phyloP scores from a whole-genome alignment of 139 green algal genomes.

The Chlorella sp. region DNA sequence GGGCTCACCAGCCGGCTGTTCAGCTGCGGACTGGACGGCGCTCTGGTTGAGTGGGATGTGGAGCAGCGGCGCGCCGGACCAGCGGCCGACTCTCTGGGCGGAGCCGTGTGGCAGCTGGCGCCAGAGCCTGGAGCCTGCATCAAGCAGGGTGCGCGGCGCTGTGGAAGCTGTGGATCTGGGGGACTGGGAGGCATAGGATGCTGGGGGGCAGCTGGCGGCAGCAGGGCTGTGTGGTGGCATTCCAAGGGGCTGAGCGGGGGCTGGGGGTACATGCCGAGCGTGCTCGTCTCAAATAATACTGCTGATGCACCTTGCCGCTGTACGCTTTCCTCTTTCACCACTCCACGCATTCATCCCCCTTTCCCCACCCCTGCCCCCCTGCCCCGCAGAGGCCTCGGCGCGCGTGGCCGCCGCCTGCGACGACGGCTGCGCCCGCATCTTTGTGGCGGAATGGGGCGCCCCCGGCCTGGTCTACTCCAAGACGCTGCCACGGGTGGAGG shows the following conservation, averaged over 20 bases:
- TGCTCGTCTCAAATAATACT: no score
- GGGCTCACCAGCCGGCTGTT: conserved; percentile 64
- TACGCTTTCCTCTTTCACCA: no score
- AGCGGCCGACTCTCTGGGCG: conserved; percentile 79
- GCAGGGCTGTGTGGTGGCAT: no score
- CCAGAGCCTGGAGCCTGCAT: conserved; percentile 54
- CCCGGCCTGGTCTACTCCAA: conserved; percentile 57
- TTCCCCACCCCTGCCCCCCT: no score
- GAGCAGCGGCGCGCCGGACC: not conserved
- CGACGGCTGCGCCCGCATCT: conserved; percentile 89
- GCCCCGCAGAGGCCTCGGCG: not conserved
- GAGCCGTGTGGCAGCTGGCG: conserved; percentile 86
- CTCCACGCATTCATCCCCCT: no score
- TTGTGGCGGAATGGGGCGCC: conserved; percentile 62
- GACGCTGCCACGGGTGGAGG: conserved; percentile 67
- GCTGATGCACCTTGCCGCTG: no score
- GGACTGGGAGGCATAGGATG: no score
- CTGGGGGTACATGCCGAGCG: no score
- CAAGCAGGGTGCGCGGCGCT: not conserved
- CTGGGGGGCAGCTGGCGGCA: no score
- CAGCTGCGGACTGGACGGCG: conserved; percentile 77
- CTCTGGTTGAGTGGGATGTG: conserved; percentile 78
- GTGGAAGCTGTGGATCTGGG: not conserved
- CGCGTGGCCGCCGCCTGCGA: conserved; percentile 90
- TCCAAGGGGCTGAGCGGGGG: no score